Evolutionary conservation across 768 basidiomycete genomes (phyloP).

Genomic region (Amylocystis lapponica): DNA sequence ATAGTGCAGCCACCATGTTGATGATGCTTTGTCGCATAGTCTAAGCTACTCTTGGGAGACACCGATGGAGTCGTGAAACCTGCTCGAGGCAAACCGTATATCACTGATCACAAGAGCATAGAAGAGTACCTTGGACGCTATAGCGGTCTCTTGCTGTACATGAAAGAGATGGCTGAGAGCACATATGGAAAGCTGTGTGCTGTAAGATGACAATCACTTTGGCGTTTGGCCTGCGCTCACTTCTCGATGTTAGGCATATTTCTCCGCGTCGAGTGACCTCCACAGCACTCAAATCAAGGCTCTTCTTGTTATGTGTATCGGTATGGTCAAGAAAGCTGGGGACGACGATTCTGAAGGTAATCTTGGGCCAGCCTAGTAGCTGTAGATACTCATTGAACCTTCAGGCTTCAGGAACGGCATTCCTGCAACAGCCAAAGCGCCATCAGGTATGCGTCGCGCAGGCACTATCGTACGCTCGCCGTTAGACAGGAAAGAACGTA

Average conservation of each 20-base stretch:
- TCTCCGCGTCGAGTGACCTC: slow-evolving; percentile 77
- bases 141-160: slow-evolving; percentile 82
- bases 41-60: slow-evolving; percentile 63
- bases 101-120: slow-evolving; percentile 63
- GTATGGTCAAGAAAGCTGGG: slow-evolving; percentile 59
- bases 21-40: slow-evolving; percentile 31
- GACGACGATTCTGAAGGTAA: slow-evolving; percentile 75
- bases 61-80: slow-evolving; percentile 48
- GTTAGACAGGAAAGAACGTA: slow-evolving; percentile 56
- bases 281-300: slow-evolving; percentile 79
- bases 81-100: slow-evolving; percentile 38
- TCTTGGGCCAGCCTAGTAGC: background rate
- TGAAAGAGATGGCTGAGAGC: slow-evolving; percentile 94
- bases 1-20: background rate
- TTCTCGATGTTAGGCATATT: slow-evolving; percentile 64
- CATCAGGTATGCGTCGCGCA: slow-evolving; percentile 68
- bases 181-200: slow-evolving; percentile 87
- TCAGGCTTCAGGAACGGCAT: slow-evolving; percentile 39
- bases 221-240: background rate
- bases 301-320: slow-evolving; percentile 53
- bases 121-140: slow-evolving; percentile 86
- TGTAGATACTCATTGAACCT: background rate
- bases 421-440: slow-evolving; percentile 36
- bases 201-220: slow-evolving; percentile 37
- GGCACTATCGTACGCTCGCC: slow-evolving; percentile 82